Evolutionary conservation across 2,329 filamentous ascomycete species (phyloP), one percentile per base, ranked within the genome.

Genomic region (Helotiales sp.): DNA sequence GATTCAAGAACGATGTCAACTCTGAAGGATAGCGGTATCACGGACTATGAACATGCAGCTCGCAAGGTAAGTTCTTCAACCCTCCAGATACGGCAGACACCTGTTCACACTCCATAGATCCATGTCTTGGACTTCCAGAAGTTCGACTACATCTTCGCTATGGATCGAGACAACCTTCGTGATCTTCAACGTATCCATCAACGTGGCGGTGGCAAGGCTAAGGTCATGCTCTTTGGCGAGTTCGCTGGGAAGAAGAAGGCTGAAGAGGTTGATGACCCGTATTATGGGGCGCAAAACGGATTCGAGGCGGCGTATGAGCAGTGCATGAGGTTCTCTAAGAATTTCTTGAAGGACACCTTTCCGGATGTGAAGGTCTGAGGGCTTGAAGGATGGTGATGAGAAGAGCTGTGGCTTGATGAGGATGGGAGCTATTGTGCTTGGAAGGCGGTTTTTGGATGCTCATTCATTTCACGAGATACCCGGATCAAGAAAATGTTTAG

Each of bases 131-230:
- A 99, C 79, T 96, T 98, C 74, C 82, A 89, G 64, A 84, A 86
- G 17, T 98, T 97, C 76, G 93, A 98, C 79, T 98, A 97, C 80
- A 89, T 99, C 68, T 89, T 99, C 65, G 94, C 92, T 68, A 99
- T 99, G 96, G 96, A 99, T 77, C 84, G 87, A 58, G 87, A 89
- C 54, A 98, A 98, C 78, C 82, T 97, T 52, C 83, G 85, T 8
- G 87, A 96, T 75, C 80, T 97, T 66, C 78, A 88, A 74, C 83
- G 87, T 37, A 80, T 90, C 76, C 82, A 87, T 70, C 74, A 77
- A 65, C 81, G 84, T 67, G 83, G 86, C 10, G 79, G 80, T n/a
- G 83, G 85, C 37, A 87, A 86, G 77, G 88, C 87, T 3, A 84
- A 87, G 76, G 87, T 97, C 62, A 90, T 92, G 84, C 81, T 98